Conservation (phyloP, 2,329 filamentous ascomycete species). For the Bisporella sp. region DNA sequence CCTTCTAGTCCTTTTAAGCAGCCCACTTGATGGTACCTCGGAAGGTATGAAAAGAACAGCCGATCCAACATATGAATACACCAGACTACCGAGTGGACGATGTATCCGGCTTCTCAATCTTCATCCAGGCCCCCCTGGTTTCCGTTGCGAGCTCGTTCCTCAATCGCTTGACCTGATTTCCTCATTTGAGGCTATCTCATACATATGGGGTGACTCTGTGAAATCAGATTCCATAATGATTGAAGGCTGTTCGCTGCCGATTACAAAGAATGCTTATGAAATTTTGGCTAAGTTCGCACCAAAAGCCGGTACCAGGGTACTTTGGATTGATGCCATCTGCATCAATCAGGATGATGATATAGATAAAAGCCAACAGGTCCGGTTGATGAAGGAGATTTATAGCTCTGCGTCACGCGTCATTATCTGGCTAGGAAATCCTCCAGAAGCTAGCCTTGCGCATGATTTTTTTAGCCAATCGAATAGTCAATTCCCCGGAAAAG, state of each 20-base stretch:
- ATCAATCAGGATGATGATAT: neutral
- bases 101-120: no score
- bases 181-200: neutral
- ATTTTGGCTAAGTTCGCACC: neutral
- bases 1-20: no score
- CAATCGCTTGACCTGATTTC: no score
- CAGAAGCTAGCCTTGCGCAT: neutral
- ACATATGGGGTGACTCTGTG: neutral
- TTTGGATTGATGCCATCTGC: neutral
- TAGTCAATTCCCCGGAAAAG: neutral
- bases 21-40: no score
- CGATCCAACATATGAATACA: no score
- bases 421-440: neutral
- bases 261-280: neutral
- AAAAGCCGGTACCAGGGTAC: neutral
- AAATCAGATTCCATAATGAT: neutral
- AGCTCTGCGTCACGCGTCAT: neutral
- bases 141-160: no score
- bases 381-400: neutral
- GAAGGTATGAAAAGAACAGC: no score
- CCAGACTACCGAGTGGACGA: no score
- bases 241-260: neutral
- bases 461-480: neutral
- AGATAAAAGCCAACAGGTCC: neutral
- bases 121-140: no score